phyloP scores from a whole-genome alignment of 1,139 yeast species.

The Wickerhamiella pararugosa region DNA sequence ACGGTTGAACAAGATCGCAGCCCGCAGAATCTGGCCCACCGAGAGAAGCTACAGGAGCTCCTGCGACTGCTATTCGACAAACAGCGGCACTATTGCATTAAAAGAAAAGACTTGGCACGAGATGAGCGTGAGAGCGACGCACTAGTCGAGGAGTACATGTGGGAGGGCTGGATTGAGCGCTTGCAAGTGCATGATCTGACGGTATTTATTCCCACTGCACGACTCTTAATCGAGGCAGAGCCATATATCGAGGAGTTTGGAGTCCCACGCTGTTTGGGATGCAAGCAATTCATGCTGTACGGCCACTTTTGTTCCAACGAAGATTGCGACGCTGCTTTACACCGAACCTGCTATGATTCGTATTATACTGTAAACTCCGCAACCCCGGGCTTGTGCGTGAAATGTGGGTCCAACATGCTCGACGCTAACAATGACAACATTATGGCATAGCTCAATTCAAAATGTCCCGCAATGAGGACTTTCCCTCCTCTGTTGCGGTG shows the following conservation, averaged over 20 bases:
- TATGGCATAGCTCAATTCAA: too few relatives aligned
- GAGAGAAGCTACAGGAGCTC: too few relatives aligned
- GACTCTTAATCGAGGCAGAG: conserved; percentile 17
- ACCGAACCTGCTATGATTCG: conserved; percentile 31
- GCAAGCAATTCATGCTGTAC: conserved; percentile 41
- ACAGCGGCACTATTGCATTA: too few relatives aligned
- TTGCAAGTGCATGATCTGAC: not conserved
- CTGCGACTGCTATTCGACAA: too few relatives aligned
- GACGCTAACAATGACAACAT: too few relatives aligned
- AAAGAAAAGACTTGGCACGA: too few relatives aligned
- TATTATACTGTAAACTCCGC: conserved; percentile 20
- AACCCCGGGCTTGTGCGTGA: not conserved
- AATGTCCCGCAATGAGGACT: too few relatives aligned
- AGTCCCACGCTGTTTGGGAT: conserved; percentile 35
- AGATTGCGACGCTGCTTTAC: conserved; percentile 32
- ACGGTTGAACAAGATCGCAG: too few relatives aligned
- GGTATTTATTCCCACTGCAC: not conserved
- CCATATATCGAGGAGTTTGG: conserved; percentile 28
- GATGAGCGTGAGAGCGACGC: too few relatives aligned
- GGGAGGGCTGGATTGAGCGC: conserved; percentile 4
- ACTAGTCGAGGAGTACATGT: too few relatives aligned
- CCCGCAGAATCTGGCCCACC: too few relatives aligned
- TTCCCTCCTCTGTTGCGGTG: too few relatives aligned
- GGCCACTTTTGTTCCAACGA: conserved; percentile 32
- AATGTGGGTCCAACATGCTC: not conserved